A percentile compares a stretch with the other conserved stretches of the same genome.
These are phyloP conservation scores for Quercus phellos DNA, from an alignment of 331 rosid genomes.

Conservation along the genomic window DNA sequence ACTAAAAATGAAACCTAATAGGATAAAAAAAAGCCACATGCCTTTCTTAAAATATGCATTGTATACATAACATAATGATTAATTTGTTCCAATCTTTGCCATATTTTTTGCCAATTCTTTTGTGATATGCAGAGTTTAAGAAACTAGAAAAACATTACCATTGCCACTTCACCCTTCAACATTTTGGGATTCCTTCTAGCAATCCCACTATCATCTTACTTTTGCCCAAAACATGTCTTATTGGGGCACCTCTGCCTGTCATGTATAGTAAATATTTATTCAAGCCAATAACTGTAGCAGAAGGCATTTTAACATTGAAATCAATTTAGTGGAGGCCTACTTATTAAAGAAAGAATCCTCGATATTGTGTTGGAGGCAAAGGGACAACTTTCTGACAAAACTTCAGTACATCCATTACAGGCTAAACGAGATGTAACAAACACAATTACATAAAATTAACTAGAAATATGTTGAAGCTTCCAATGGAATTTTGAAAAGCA, in stretches of 20 bases:
- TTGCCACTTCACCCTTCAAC: conserved; percentile 90
- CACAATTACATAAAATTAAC: not conserved
- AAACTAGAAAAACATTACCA: conserved; percentile 44
- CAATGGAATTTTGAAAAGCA: no score
- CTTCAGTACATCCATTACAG: not conserved
- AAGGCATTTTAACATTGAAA: conserved; percentile 7
- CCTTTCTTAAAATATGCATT: not conserved
- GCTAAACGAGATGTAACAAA: not conserved
- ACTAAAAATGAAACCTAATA: not conserved
- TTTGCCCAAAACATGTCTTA: conserved; percentile 82
- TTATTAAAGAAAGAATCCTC: not conserved
- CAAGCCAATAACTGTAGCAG: conserved; percentile 16
- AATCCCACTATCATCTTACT: conserved; percentile 86
- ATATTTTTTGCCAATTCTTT: not conserved
- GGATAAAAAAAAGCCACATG: not conserved
- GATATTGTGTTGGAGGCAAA: not conserved
- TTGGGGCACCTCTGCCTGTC: conserved; percentile 71
- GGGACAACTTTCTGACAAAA: not conserved
- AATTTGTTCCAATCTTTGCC: not conserved
- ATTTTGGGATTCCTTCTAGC: conserved; percentile 86
- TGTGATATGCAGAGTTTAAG: not conserved
- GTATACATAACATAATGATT: not conserved
- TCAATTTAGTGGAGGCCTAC: not conserved
- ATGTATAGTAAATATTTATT: not conserved
- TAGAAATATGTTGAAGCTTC: not conserved